Evolutionary conservation across 2,329 filamentous ascomycete genomes (phyloP).

Genomic region (Trichoderma asperellum): DNA sequence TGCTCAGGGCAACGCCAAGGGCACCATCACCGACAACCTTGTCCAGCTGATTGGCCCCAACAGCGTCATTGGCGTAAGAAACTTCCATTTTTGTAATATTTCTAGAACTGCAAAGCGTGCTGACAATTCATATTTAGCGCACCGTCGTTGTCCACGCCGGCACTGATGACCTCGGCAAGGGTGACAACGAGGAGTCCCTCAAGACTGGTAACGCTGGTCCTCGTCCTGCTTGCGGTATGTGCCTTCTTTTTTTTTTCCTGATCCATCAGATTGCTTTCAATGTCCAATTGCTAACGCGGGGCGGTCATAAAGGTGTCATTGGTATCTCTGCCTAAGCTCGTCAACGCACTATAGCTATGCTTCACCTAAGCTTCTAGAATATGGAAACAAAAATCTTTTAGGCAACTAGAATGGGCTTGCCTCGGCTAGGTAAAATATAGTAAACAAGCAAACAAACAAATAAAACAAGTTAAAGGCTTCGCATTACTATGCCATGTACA

Average conservation of each 20-base stretch:
- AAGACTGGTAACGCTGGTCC: constrained; percentile 96
- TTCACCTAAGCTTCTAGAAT: not conserved
- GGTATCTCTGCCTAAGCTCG: constrained; percentile 73
- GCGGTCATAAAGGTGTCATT: constrained; percentile 69
- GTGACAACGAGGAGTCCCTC: constrained; percentile 89
- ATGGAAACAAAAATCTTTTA: not conserved
- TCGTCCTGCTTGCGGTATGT: constrained; percentile 90
- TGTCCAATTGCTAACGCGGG: constrained; percentile 25
- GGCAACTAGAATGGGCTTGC: not conserved
- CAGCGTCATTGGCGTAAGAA: constrained; percentile 85
- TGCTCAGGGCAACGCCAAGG: constrained; percentile 85
- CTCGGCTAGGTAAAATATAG: constrained; percentile 1
- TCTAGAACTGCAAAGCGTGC: not conserved
- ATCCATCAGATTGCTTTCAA: not conserved
- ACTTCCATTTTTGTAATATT: not conserved
- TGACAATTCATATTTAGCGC: constrained; percentile 59
- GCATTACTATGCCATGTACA: not conserved
- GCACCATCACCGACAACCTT: constrained; percentile 75
- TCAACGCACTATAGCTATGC: constrained; percentile 11
- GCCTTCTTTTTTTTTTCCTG: not conserved
- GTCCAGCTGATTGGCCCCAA: constrained; percentile 96
- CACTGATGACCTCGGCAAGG: constrained; percentile 95
- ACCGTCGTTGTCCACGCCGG: constrained; percentile 93
- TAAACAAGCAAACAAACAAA: not conserved
- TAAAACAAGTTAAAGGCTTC: not conserved